Evolutionary conservation across 345 rosid species (phyloP).

Genomic region (Mercurialis annua): DNA sequence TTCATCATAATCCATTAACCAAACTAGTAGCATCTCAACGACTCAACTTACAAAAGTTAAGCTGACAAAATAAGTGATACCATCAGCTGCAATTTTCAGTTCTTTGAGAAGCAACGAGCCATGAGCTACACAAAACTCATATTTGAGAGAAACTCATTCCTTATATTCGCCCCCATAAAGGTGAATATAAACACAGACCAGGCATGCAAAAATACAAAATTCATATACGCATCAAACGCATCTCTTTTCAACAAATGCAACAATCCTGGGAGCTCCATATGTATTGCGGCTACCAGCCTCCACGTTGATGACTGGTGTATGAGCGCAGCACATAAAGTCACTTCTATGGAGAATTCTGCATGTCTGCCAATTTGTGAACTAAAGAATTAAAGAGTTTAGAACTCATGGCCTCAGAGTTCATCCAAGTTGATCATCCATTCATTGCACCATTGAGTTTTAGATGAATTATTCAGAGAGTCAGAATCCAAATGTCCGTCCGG

Average conservation of each 20-base stretch:
- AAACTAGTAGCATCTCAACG: no score
- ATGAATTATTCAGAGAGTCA: slow-evolving; percentile 31
- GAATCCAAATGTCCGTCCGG: slow-evolving; percentile 20
- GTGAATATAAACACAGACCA: background rate
- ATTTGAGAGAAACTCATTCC: no score
- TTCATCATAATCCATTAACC: no score
- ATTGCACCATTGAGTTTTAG: slow-evolving; percentile 43
- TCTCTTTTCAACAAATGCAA: background rate
- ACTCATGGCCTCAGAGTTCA: slow-evolving; percentile 46
- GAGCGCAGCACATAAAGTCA: no score
- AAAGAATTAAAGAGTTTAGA: background rate
- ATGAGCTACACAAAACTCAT: no score
- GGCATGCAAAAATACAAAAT: background rate
- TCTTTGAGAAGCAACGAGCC: no score
- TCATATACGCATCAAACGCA: background rate
- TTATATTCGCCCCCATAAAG: no score
- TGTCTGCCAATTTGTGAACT: background rate
- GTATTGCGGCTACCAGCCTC: background rate
- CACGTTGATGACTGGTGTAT: background rate
- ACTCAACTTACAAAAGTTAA: no score
- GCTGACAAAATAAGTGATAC: no score
- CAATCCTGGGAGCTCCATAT: background rate
- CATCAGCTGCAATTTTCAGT: no score
- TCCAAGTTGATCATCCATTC: slow-evolving; percentile 62
- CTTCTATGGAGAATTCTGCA: background rate